Base-by-base conservation (phyloP, 768 basidiomycete genomes). In the Pisolithus sp. region DNA sequence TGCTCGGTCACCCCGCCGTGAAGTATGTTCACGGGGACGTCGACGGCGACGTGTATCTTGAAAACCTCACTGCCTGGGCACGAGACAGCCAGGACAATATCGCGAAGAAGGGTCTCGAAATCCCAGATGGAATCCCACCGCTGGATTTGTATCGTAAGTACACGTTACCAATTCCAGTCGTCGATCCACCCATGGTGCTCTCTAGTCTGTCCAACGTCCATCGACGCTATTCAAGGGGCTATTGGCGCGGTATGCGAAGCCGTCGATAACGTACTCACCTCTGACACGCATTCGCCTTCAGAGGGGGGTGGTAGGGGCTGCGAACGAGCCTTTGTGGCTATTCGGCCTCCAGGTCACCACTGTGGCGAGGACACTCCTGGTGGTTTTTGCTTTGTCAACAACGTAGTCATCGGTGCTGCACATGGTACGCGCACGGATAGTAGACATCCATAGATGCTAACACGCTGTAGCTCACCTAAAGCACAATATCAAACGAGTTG, bases 321-420 rank as follows among this genome's bases (percentile, higher is more conserved):
- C 48, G 69, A 53, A 71, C 59, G 70, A 7, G 89, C 88, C 0
- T 97, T 97, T 65, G 91, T 90, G 9, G 85, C 83, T 0, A 77
- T 96, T 18, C 72, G 94, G 46, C 94, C 93, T 0, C 94, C 94
- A 0, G 94, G 95, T 2, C 93, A 96, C 73, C 93, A 97, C 59
- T 95, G 93, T 61, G 89, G 89, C 2, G 92, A 93, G 67, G 82
- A 93, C 53, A 80, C 81, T 0, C 95, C 95, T 0, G 85, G 82
- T 9, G 95, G 95, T 0, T 98, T 97, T 65, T 97, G 95, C 67
- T 96, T 94, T 59, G 78, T 96, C 28, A 97, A 97, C 57, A 99
- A 98, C 61, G 88, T 96, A 0, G 85, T 86, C 0, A 78, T 97
- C 3, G 93, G 78, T 0, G 93, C 93, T 30, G 91, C 92, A 13